Percentiles rank a stretch among this genome's conserved stretches.
phyloP scores from a whole-genome alignment of 2,329 filamentous ascomycete species.

The Pseudogymnoascus sp. region DNA sequence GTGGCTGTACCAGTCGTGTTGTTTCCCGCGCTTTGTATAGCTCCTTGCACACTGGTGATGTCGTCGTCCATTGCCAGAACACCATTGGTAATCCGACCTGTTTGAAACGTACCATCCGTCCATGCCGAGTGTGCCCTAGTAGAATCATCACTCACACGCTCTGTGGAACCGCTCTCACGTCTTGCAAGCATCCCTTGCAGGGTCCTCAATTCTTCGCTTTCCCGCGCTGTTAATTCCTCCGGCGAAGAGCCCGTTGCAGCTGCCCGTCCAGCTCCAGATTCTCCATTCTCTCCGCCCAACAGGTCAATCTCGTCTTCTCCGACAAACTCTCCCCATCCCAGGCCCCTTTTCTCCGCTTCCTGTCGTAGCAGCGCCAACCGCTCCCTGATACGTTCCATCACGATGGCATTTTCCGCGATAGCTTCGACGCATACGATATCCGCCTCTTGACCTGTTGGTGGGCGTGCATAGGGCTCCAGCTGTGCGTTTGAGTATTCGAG shows the following conservation, averaged over 20 bases:
- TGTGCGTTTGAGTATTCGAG: slow-evolving; percentile 68
- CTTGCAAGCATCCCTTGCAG: neutral
- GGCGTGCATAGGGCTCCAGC: slow-evolving; percentile 59
- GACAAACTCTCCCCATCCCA: slow-evolving; percentile 51
- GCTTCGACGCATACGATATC: slow-evolving; percentile 69
- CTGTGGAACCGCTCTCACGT: slow-evolving; percentile 10
- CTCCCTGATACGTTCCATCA: slow-evolving; percentile 61
- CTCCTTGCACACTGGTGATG: slow-evolving; percentile 10
- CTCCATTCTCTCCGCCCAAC: neutral
- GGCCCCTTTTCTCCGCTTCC: slow-evolving; percentile 53
- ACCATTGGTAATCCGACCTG: slow-evolving; percentile 47
- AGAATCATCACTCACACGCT: neutral
- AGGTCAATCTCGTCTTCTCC: slow-evolving; percentile 36
- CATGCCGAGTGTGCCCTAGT: slow-evolving; percentile 35
- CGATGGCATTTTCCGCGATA: slow-evolving; percentile 62
- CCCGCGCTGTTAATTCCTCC: slow-evolving; percentile 18
- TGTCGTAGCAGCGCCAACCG: slow-evolving; percentile 51
- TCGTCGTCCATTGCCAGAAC: slow-evolving; percentile 39
- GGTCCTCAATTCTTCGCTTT: slow-evolving; percentile 13
- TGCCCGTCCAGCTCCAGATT: slow-evolving; percentile 20
- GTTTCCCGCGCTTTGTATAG: neutral
- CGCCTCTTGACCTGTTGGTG: slow-evolving; percentile 33
- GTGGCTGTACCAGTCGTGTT: slow-evolving; percentile 10
- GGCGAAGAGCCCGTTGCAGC: slow-evolving; percentile 11
- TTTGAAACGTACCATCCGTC: slow-evolving; percentile 58